These are phyloP conservation scores for Ustilago sp. DNA, from an alignment of 1,284 basidiomycete species.

Conservation along the genomic window DNA sequence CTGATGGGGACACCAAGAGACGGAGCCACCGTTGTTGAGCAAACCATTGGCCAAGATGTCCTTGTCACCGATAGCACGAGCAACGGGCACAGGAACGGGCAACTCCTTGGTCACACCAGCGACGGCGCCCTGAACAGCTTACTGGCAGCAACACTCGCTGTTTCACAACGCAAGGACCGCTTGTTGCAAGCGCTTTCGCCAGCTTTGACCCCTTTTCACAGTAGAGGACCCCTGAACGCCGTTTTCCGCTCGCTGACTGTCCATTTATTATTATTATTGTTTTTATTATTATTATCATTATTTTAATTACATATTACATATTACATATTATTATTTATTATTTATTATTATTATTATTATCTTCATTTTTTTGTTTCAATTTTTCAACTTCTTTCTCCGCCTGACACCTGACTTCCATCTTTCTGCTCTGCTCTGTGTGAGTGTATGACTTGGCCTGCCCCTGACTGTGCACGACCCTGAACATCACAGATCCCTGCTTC, in stretches of 20 bases:
- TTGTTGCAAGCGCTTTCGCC: background rate
- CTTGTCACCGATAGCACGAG: background rate
- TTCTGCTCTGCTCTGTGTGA: background rate
- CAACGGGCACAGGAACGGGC: slow-evolving; percentile 13
- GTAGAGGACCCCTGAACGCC: background rate
- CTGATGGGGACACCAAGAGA: slow-evolving; percentile 27
- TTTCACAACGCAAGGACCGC: background rate
- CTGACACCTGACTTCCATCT: background rate
- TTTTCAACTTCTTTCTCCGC: slow-evolving; percentile 8
- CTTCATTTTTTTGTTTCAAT: background rate
- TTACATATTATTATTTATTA: background rate
- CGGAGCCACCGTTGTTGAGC: slow-evolving; percentile 14
- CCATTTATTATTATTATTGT: background rate
- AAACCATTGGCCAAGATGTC: slow-evolving; percentile 10
- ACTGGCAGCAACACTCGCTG: slow-evolving; percentile 13
- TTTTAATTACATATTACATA: no score
- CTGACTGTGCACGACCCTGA: slow-evolving; percentile 7
- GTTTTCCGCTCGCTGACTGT: background rate
- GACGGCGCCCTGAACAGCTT: slow-evolving; percentile 12
- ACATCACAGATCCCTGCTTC: slow-evolving; percentile 5
- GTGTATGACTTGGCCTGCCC: background rate
- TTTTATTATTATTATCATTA: background rate
- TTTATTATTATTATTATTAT: background rate
- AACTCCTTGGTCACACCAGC: slow-evolving; percentile 12
- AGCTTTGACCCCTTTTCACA: background rate